Percentiles rank a stretch among this genome's conserved stretches.
These are phyloP conservation scores for Trichoderma endophyticum DNA, from an alignment of 2,329 filamentous ascomycete genomes.

Conservation along the genomic window DNA sequence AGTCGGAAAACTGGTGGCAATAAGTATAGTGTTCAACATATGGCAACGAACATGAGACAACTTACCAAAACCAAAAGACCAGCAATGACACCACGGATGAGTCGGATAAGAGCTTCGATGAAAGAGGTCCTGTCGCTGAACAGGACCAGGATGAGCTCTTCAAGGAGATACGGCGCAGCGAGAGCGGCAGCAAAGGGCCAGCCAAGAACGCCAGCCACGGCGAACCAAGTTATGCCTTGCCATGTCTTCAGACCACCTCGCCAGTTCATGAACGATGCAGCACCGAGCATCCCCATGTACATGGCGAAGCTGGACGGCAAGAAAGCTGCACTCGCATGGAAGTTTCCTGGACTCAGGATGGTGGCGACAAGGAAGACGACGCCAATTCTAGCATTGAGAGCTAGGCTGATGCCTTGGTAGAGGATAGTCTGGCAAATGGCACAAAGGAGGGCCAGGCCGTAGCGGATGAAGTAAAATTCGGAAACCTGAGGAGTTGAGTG, in stretches of 20 bases:
- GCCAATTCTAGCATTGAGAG: conserved; percentile 78
- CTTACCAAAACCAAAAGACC: conserved; percentile 68
- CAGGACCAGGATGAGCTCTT: conserved; percentile 63
- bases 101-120: conserved; percentile 56
- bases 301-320: conserved; percentile 95
- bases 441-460: conserved; percentile 70
- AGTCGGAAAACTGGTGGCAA: conserved; percentile 58
- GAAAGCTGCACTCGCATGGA: conserved; percentile 82
- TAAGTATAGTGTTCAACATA: background rate
- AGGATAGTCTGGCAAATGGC: conserved; percentile 79
- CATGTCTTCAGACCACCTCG: conserved; percentile 74
- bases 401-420: conserved; percentile 72
- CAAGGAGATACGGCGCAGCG: conserved; percentile 73
- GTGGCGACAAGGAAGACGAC: conserved; percentile 78
- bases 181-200: conserved; percentile 93
- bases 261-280: conserved; percentile 89
- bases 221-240: conserved; percentile 86
- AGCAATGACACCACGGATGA: conserved; percentile 65
- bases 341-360: conserved; percentile 83
- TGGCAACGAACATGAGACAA: conserved; percentile 8
- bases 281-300: conserved; percentile 85
- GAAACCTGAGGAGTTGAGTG: conserved; percentile 41
- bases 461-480: conserved; percentile 87
- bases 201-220: conserved; percentile 76
- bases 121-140: conserved; percentile 57